Evolutionary conservation across 805 yeast genomes (phyloP).

Genomic region (Geotrichum ghanense): DNA sequence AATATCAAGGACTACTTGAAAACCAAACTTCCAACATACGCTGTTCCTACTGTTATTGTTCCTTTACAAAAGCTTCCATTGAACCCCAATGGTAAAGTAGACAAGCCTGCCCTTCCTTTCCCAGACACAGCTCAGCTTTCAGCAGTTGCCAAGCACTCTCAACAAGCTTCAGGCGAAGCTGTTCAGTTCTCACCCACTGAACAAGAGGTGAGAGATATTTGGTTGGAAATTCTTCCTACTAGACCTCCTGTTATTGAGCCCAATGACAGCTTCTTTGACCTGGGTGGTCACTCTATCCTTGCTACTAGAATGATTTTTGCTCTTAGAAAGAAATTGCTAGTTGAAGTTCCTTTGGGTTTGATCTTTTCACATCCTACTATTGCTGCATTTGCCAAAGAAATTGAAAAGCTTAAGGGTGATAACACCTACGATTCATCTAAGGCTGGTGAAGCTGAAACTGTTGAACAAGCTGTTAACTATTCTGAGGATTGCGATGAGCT

Average conservation of each 20-base stretch:
- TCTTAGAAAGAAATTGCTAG: conserved; percentile 61
- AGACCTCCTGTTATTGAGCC: conserved; percentile 68
- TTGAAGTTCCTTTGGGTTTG: conserved; percentile 81
- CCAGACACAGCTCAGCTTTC: conserved; percentile 83
- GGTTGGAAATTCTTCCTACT: conserved; percentile 79
- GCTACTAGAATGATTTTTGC: conserved; percentile 97
- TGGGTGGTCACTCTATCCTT: conserved; percentile 95
- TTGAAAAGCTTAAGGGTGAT: conserved; percentile 45
- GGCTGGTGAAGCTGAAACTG: conserved; percentile 25
- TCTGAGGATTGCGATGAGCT: conserved; percentile 60
- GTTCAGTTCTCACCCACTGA: conserved; percentile 48
- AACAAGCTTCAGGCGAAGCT: conserved; percentile 31
- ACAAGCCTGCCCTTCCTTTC: conserved; percentile 92
- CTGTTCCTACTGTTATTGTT: conserved; percentile 84
- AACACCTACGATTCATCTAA: conserved; percentile 17
- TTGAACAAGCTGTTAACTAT: conserved; percentile 35
- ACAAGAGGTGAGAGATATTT: conserved; percentile 59
- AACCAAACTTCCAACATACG: conserved; percentile 83
- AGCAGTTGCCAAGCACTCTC: conserved; percentile 47
- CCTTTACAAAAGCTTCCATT: conserved; percentile 80
- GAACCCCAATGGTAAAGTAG: conserved; percentile 97
- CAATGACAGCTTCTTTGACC: conserved; percentile 85
- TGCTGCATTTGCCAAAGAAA: conserved; percentile 60
- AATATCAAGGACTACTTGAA: conserved; percentile 74
- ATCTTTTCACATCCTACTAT: conserved; percentile 87